Evolutionary conservation across 2,329 filamentous ascomycete species (phyloP).

Genomic region (Decorospora gaudefroyi): DNA sequence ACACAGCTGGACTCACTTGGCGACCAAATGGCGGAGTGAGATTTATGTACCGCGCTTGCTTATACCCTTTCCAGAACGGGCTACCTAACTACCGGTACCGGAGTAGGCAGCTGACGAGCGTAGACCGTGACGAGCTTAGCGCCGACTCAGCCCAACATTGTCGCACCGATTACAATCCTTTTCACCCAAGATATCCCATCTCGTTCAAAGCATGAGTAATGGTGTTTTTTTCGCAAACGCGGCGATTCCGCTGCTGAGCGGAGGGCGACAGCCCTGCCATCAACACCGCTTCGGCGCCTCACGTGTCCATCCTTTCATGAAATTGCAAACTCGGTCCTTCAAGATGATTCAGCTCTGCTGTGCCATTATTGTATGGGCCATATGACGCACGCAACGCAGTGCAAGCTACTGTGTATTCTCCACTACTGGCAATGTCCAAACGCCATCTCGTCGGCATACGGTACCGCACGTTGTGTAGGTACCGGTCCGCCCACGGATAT

Average conservation of each 20-base stretch:
- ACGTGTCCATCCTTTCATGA: conserved; percentile 11
- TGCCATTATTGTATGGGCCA: conserved; percentile 5
- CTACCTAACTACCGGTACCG: too few relatives aligned
- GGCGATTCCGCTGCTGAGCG: conserved; percentile 8
- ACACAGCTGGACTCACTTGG: not conserved
- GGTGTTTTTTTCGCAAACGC: conserved; percentile 2
- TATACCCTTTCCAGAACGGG: conserved; percentile 11
- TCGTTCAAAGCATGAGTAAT: conserved; percentile 10
- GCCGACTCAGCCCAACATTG: conserved; percentile 11
- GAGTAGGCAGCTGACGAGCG: conserved; percentile 8
- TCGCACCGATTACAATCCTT: conserved; percentile 3
- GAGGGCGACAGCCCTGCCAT: conserved; percentile 1
- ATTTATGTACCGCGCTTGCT: conserved; percentile 15
- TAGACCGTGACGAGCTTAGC: conserved; percentile 5
- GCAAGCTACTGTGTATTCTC: conserved; percentile 16
- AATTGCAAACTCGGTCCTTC: conserved; percentile 18
- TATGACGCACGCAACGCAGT: conserved; percentile 20
- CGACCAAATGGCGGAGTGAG: conserved; percentile 21
- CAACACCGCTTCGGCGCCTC: conserved; percentile 9
- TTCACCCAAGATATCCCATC: not conserved
- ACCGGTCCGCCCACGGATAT: too few relatives aligned
- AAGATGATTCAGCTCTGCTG: conserved; percentile 26
- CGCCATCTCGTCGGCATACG: conserved; percentile 8
- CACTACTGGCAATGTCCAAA: conserved; percentile 10
- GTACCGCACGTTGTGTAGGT: too few relatives aligned